Conservation (phyloP, 441 rosid genomes). For the Francoa sonchifolia region DNA sequence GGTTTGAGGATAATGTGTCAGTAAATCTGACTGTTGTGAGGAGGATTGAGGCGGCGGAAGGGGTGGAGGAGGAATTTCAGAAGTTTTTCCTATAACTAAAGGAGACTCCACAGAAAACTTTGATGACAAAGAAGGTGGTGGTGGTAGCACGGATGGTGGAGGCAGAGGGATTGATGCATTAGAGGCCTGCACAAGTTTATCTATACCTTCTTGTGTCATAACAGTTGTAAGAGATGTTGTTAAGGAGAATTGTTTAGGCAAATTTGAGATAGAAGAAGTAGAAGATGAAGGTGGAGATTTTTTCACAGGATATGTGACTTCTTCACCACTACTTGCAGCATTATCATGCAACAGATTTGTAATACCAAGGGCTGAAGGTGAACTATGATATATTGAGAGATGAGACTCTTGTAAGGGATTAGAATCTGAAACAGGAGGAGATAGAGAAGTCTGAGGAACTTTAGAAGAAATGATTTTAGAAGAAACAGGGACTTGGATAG, state of each 20-base stretch:
- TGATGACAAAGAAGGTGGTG: constrained; percentile 6
- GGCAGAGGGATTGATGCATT: constrained; percentile 12
- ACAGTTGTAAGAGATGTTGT: too few species aligned
- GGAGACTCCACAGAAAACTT: constrained; percentile 10
- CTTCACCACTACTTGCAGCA: constrained; percentile 28
- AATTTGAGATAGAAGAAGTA: constrained; percentile 10
- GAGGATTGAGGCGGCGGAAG: constrained; percentile 8
- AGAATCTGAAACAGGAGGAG: constrained; percentile 29
- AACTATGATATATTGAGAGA: constrained; percentile 24
- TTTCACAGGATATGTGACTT: constrained; percentile 18
- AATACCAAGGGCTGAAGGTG: constrained; percentile 46
- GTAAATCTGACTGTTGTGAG: constrained; percentile 6
- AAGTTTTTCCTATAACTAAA: constrained; percentile 2
- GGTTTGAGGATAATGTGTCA: constrained; percentile 9
- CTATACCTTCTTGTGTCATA: too few species aligned
- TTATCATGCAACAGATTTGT: constrained; percentile 66
- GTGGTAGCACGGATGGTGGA: too few species aligned
- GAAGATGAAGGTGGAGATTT: constrained; percentile 22
- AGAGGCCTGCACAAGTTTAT: constrained; percentile 16
- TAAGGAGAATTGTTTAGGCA: too few species aligned
- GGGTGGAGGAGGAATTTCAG: constrained; percentile 3
- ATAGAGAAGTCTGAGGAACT: constrained; percentile 23
- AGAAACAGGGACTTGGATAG: constrained; percentile 35
- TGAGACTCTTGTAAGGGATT: constrained; percentile 39
- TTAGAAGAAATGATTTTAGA: constrained; percentile 49